Evolutionary conservation across 1,139 yeast genomes (phyloP).

Genomic region (Geotrichum klebahnii): DNA sequence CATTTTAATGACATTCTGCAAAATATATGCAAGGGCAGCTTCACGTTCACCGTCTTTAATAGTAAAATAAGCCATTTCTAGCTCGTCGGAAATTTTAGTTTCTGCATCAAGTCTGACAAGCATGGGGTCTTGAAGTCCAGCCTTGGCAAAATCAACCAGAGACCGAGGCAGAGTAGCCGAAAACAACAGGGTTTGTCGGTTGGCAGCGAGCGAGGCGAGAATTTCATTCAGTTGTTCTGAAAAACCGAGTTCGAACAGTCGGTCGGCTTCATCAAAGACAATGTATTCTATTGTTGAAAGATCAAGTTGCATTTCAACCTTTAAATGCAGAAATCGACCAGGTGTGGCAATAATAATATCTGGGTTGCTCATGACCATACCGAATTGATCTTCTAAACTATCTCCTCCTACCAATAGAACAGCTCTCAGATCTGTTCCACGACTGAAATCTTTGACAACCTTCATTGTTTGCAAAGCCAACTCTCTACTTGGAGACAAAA

Average conservation of each 20-base stretch:
- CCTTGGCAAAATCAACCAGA: slow-evolving; percentile 93
- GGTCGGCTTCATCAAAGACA: slow-evolving; percentile 97
- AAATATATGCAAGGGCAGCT: slow-evolving; percentile 68
- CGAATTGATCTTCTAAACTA: slow-evolving; percentile 90
- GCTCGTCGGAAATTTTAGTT: slow-evolving; percentile 77
- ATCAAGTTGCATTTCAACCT: slow-evolving; percentile 90
- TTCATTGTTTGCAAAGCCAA: slow-evolving; percentile 87
- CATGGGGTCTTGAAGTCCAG: slow-evolving; percentile 88
- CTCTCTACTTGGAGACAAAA: slow-evolving; percentile 90
- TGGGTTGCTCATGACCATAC: slow-evolving; percentile 88
- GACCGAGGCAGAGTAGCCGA: slow-evolving; percentile 93
- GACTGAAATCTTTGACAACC: slow-evolving; percentile 82
- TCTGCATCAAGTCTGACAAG: slow-evolving; percentile 91
- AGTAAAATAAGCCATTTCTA: slow-evolving; percentile 84
- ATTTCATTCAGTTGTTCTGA: slow-evolving; percentile 91
- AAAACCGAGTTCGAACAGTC: slow-evolving; percentile 95
- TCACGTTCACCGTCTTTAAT: slow-evolving; percentile 85
- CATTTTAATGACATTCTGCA: slow-evolving; percentile 81
- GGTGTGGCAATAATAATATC: slow-evolving; percentile 97
- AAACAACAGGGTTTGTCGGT: slow-evolving; percentile 81
- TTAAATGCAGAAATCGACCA: slow-evolving; percentile 91
- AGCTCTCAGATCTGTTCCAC: slow-evolving; percentile 77
- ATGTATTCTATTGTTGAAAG: slow-evolving; percentile 79
- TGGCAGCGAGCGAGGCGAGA: slow-evolving; percentile 72
- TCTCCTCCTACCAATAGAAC: slow-evolving; percentile 93